Evolutionary conservation across 176 grass and related monocot genomes (phyloP).

Genomic region (Lolium multiflorum): DNA sequence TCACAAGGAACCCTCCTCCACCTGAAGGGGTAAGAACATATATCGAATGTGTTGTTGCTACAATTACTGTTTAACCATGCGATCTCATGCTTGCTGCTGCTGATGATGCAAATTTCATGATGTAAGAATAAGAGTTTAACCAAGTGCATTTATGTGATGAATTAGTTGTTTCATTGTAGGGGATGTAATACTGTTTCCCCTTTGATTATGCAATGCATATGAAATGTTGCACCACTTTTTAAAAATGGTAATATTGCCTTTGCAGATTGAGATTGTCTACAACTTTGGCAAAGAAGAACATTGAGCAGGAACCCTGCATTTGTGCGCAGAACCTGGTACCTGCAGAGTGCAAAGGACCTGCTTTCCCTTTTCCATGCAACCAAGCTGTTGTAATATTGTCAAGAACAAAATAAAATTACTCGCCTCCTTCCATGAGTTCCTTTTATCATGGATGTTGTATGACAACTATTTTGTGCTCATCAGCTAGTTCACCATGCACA

Average conservation of each 20-base stretch:
- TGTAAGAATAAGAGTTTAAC: not conserved
- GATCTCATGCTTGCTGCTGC: too few relatives aligned
- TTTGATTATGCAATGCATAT: not conserved
- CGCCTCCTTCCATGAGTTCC: not conserved
- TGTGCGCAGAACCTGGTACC: conserved; percentile 42
- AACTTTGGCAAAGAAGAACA: conserved; percentile 90
- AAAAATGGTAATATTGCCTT: not conserved
- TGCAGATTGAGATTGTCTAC: conserved; percentile 95
- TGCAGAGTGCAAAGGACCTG: conserved; percentile 26
- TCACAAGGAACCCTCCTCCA: conserved; percentile 93
- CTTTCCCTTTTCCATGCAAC: conserved; percentile 41
- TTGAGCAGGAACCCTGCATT: conserved; percentile 16
- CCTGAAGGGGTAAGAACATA: conserved; percentile 78
- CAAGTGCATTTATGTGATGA: not conserved
- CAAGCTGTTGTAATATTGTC: conserved; percentile 40
- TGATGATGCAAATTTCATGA: too few relatives aligned
- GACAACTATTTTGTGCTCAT: not conserved
- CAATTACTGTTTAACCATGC: not conserved
- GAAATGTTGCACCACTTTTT: conserved; percentile 15
- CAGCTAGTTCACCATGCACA: not conserved
- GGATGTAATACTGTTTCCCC: not conserved
- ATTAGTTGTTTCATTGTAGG: not conserved
- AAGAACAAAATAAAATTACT: conserved; percentile 54
- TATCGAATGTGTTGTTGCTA: not conserved
- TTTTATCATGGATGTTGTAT: conserved; percentile 36